phyloP scores from a whole-genome alignment of 768 basidiomycete genomes.

The Macrolepiota albuminosa region DNA sequence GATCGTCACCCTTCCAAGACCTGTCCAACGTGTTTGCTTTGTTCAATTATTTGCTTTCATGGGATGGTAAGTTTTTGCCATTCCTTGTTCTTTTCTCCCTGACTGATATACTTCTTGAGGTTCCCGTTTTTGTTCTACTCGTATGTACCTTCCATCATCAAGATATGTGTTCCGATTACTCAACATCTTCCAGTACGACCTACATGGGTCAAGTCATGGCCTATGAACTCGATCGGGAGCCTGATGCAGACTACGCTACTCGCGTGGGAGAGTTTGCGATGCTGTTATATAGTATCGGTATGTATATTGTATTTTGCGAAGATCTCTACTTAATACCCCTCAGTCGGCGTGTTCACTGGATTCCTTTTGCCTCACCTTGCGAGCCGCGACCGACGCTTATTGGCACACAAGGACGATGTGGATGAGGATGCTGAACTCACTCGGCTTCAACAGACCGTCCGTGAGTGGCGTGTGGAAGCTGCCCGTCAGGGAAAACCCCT shows the following conservation, averaged over 20 bases:
- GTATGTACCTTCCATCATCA: constrained; percentile 33
- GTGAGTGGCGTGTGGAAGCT: constrained; percentile 83
- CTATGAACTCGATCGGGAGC: constrained; percentile 64
- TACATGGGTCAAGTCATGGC: constrained; percentile 96
- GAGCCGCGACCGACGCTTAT: constrained; percentile 73
- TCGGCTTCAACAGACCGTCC: constrained; percentile 66
- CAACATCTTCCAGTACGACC: constrained; percentile 57
- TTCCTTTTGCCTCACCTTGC: constrained; percentile 77
- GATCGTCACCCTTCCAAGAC: constrained; percentile 69
- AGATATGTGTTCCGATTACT: not conserved
- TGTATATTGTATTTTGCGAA: constrained; percentile 35
- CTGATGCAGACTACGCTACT: constrained; percentile 79
- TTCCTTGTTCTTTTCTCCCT: constrained; percentile 2
- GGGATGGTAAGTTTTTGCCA: constrained; percentile 67
- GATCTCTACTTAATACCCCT: not conserved
- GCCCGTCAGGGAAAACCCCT: constrained; percentile 68
- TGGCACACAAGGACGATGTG: constrained; percentile 66
- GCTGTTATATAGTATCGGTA: constrained; percentile 87
- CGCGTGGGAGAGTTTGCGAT: constrained; percentile 85
- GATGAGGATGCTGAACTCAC: constrained; percentile 72
- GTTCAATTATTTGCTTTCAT: constrained; percentile 96
- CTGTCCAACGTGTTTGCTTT: constrained; percentile 84
- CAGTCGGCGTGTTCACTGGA: constrained; percentile 85
- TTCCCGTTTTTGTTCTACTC: constrained; percentile 95
- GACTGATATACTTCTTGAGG: constrained; percentile 33